Conservation (phyloP, 73 alveolate species). For the Paramecium octaurelia region DNA sequence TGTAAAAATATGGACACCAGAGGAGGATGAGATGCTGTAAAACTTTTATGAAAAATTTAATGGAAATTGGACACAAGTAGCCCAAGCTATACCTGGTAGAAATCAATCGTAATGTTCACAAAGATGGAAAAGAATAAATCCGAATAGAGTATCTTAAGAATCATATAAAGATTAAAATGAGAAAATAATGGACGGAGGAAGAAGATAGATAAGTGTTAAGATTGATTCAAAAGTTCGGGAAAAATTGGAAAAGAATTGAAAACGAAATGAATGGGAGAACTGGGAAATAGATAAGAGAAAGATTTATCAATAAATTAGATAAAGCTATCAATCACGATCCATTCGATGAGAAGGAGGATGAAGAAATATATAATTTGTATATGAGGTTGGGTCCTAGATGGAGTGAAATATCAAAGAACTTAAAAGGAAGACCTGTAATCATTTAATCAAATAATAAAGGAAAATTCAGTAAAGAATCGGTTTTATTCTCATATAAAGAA, state of each 20-base stretch:
- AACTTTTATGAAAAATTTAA: neutral
- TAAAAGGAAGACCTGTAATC: constrained; percentile 55
- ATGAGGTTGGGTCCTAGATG: constrained; percentile 51
- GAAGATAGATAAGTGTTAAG: constrained; percentile 50
- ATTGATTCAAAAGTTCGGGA: constrained; percentile 49
- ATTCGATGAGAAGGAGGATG: constrained; percentile 86
- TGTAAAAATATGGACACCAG: constrained; percentile 60
- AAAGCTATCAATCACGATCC: constrained; percentile 88
- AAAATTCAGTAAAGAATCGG: constrained; percentile 58
- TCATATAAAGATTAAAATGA: constrained; percentile 12
- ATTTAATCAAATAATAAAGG: neutral
- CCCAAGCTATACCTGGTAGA: constrained; percentile 55
- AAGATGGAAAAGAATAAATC: constrained; percentile 61
- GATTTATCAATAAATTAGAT: constrained; percentile 96
- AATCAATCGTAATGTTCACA: constrained; percentile 56
- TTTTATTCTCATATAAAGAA: constrained; percentile 55
- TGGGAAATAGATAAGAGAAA: constrained; percentile 96
- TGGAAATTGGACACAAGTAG: constrained; percentile 46
- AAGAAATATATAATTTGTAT: constrained; percentile 31
- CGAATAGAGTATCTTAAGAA: constrained; percentile 7
- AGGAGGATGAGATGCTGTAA: constrained; percentile 56
- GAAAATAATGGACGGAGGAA: constrained; percentile 63
- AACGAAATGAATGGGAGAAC: constrained; percentile 66
- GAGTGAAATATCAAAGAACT: constrained; percentile 54
- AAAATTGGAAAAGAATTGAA: constrained; percentile 60